Conservation (phyloP, 331 rosid species). For the Rosa hybrid region DNA sequence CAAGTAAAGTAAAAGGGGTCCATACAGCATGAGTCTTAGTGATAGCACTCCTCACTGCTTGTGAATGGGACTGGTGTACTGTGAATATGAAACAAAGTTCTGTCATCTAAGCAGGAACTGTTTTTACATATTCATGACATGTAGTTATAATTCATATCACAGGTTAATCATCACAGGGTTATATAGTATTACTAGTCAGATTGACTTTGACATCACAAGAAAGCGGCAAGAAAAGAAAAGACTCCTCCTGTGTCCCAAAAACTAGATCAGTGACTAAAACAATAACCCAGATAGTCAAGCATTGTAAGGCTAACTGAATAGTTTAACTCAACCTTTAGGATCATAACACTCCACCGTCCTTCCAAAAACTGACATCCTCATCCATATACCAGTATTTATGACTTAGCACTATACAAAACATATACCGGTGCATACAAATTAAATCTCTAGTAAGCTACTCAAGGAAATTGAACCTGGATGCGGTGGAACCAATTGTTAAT, state of each 20-base stretch:
- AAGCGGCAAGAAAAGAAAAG: background rate
- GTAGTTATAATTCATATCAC: background rate
- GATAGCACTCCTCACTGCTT: slow-evolving; percentile 72
- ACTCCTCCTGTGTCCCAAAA: background rate
- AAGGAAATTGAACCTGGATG: background rate
- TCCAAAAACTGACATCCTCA: background rate
- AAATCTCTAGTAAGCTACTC: background rate
- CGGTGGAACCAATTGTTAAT: background rate
- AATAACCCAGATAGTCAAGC: background rate
- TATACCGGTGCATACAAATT: background rate
- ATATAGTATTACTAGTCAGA: slow-evolving; percentile 1
- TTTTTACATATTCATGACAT: background rate
- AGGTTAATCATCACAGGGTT: background rate
- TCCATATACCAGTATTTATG: background rate
- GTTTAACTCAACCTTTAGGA: background rate
- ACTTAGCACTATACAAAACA: background rate
- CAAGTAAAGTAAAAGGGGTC: slow-evolving; percentile 17
- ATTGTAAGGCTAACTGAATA: background rate
- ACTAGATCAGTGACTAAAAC: background rate
- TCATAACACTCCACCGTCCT: background rate
- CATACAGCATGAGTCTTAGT: slow-evolving; percentile 71
- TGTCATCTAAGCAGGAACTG: slow-evolving; percentile 32
- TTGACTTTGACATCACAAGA: background rate
- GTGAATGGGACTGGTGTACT: slow-evolving; percentile 61
- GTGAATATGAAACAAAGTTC: slow-evolving; percentile 37